Evolutionary conservation across 2,329 filamentous ascomycete species (phyloP).

Genomic region (Epichloe scottii): DNA sequence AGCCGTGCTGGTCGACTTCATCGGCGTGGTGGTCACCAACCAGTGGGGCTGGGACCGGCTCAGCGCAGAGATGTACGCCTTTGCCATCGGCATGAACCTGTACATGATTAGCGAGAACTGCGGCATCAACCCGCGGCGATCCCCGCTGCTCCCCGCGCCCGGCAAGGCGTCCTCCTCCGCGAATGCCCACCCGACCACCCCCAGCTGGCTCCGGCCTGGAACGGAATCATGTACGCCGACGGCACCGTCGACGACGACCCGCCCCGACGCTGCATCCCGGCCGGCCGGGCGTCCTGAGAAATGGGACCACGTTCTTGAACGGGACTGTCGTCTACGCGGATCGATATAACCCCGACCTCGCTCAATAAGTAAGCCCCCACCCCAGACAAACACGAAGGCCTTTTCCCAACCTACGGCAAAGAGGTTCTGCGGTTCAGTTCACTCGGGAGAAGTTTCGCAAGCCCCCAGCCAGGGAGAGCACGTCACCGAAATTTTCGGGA

Average conservation of each 20-base stretch:
- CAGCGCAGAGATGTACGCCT: slow-evolving; percentile 19
- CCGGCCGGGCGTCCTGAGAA: slow-evolving; percentile 11
- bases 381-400: too few species aligned
- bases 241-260: slow-evolving; percentile 16
- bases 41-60: slow-evolving; percentile 15
- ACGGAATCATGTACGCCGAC: slow-evolving; percentile 20
- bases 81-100: slow-evolving; percentile 17
- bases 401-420: too few species aligned
- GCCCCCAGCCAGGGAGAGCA: too few species aligned
- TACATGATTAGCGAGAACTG: slow-evolving; percentile 24
- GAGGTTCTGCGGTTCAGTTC: too few species aligned
- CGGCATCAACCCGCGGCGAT: slow-evolving; percentile 9
- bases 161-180: background rate
- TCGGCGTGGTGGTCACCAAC: slow-evolving; percentile 17
- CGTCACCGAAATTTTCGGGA: too few species aligned
- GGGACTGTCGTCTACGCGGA: slow-evolving; percentile 9
- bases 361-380: too few species aligned
- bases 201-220: slow-evolving; percentile 11
- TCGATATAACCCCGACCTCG: slow-evolving; percentile 7
- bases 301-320: slow-evolving; percentile 15
- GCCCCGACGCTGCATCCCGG: slow-evolving; percentile 11
- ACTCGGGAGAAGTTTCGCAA: too few species aligned
- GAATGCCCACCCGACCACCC: background rate
- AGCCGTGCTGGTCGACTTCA: slow-evolving; percentile 20
- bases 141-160: slow-evolving; percentile 12